Evolutionary conservation across 306 rosid genomes (phyloP), one percentile per base, ranked within the genome.

Genomic region (Citrullus mucosospermus): DNA sequence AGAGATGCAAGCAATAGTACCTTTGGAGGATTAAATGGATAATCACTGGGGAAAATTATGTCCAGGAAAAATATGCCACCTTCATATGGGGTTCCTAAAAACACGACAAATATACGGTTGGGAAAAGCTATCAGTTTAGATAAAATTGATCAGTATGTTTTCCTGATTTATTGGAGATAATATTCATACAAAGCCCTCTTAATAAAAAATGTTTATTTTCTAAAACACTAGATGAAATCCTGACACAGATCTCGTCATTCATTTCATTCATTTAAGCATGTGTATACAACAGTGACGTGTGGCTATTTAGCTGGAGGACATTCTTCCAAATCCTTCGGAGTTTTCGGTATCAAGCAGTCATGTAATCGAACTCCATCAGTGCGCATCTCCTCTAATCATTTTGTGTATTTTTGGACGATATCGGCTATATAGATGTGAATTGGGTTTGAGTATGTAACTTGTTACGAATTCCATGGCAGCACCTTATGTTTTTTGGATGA

Each of bases 41-140:
- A 92, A 77, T 94, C 98, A 80, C 63, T 61, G 0, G 93, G 98
- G 73, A 94, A 94, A 17, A 80, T 81, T 17, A 92, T 90, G 80
- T 90, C 97, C 41, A 92, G 95, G 84, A 94, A 94, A 80, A 89
- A 94, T 41, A 94, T 86, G 38, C 98, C 98, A 57, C 93, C 97
- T 79, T 89, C 85, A 51, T 94, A 92, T 6, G 96, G 96, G 22
- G 96, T 92, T 77, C 97, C 96, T 92, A 67, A 20, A 85, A 72
- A 77, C 51, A 83, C 58, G 65, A 69, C 50, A 62, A 4, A 51
- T 4, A 80, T 41, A 41, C 13, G 15, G 71, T n/a, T 61, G 46
- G 51, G 15, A 30, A 78, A 38, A 22, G 6, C 79, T 28, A 25
- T 25, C 28, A 25, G 28, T 25, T 25, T 25, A 43, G 48, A 48